A percentile compares a stretch with the other conserved stretches of the same genome.
These are phyloP conservation scores for Tricholoma terreum DNA, from an alignment of 768 basidiomycete species.

Conservation along the genomic window DNA sequence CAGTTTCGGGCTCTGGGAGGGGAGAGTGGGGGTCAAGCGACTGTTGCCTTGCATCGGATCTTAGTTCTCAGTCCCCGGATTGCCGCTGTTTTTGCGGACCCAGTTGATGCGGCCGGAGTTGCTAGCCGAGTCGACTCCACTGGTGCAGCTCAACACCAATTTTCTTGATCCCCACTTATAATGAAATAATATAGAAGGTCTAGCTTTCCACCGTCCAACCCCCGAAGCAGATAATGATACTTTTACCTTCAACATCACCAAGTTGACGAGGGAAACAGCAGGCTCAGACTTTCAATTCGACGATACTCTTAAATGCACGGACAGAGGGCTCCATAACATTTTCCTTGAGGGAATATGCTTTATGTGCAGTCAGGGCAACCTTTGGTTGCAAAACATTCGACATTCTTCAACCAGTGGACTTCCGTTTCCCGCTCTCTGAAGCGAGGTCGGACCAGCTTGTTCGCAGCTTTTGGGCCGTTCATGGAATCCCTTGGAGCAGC, in stretches of 20 bases:
- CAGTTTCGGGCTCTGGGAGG: slow-evolving; percentile 31
- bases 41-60: slow-evolving; percentile 24
- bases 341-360: slow-evolving; percentile 9
- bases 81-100: slow-evolving; percentile 20
- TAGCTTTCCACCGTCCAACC: slow-evolving; percentile 5
- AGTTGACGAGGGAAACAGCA: slow-evolving; percentile 19
- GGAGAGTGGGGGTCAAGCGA: no score
- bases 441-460: background rate
- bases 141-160: background rate
- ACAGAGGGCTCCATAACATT: slow-evolving; percentile 15
- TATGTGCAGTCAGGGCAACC: slow-evolving; percentile 2
- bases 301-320: slow-evolving; percentile 11
- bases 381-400: background rate
- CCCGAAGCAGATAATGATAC: background rate
- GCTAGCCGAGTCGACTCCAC: slow-evolving; percentile 4
- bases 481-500: background rate
- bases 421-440: no score
- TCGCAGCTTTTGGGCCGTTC: background rate
- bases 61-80: slow-evolving; percentile 29
- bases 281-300: slow-evolving; percentile 15
- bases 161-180: no score
- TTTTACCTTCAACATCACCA: slow-evolving; percentile 18
- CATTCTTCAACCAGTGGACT: background rate
- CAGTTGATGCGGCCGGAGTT: slow-evolving; percentile 1
- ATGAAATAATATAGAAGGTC: no score